Evolutionary conservation across 305 asterid species (phyloP).

Genomic region (Rubia balearica): DNA sequence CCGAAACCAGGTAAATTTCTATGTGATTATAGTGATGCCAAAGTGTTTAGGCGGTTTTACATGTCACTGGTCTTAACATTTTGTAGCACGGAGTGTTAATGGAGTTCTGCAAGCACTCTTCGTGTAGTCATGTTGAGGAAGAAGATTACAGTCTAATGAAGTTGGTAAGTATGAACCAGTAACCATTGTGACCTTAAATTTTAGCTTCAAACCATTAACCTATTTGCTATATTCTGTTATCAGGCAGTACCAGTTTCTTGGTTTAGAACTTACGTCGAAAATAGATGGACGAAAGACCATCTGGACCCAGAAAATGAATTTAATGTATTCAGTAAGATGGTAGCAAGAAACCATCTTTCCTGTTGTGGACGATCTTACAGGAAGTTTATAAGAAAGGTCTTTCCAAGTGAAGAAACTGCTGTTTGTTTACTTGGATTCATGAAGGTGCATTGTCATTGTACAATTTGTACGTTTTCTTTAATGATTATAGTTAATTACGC

Average conservation of each 20-base stretch:
- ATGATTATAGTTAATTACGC: neutral
- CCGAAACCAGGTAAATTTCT: constrained; percentile 43
- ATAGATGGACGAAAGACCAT: constrained; percentile 46
- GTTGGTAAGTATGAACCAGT: constrained; percentile 48
- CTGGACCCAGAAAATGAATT: constrained; percentile 24
- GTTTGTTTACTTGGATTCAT: constrained; percentile 56
- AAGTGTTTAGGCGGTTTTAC: constrained; percentile 7
- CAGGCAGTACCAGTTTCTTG: constrained; percentile 76
- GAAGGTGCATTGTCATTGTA: constrained; percentile 47
- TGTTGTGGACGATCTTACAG: constrained; percentile 51
- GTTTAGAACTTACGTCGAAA: constrained; percentile 51
- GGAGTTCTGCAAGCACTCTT: constrained; percentile 74
- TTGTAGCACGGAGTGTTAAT: constrained; percentile 59
- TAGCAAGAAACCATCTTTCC: constrained; percentile 25
- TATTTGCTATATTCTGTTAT: constrained; percentile 8
- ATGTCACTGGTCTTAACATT: constrained; percentile 22
- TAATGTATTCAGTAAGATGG: constrained; percentile 25
- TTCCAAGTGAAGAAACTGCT: constrained; percentile 51
- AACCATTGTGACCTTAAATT: constrained; percentile 19
- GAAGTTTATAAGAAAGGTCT: constrained; percentile 37
- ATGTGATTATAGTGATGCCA: constrained; percentile 12
- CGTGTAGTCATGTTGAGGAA: constrained; percentile 35
- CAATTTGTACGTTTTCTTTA: neutral
- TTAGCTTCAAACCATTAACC: constrained; percentile 1
- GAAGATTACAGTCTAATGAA: constrained; percentile 41